Conservation (phyloP, 495 filamentous ascomycete species). For the Aspergillus affinis region DNA sequence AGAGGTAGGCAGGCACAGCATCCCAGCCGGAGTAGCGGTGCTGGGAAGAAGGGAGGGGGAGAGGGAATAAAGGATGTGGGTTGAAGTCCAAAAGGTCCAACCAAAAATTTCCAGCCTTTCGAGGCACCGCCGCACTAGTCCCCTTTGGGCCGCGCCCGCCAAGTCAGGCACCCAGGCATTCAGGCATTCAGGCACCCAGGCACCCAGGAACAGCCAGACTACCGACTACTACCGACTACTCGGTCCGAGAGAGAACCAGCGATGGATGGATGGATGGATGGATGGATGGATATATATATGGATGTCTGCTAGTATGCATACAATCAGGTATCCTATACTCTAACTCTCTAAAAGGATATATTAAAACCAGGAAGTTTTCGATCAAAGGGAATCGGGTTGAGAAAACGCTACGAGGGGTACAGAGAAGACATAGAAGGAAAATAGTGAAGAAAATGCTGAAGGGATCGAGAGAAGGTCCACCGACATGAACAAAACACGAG, state of each 20-base stretch:
- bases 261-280: too few relatives aligned
- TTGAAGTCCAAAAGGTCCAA: slow-evolving; percentile 14
- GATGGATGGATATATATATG: too few relatives aligned
- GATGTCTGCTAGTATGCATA: background rate
- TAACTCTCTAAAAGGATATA: background rate
- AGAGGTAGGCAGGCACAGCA: slow-evolving; percentile 19
- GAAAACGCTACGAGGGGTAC: background rate
- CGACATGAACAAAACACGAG: background rate
- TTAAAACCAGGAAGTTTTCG: background rate
- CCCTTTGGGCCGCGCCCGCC: background rate
- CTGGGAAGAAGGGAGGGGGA: slow-evolving; percentile 14
- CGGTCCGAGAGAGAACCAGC: background rate
- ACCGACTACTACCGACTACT: background rate
- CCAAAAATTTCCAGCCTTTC: slow-evolving; percentile 15
- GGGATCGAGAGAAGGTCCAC: background rate
- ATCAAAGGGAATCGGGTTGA: background rate
- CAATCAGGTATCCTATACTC: background rate
- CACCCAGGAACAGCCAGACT: background rate
- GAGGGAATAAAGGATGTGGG: slow-evolving; percentile 9
- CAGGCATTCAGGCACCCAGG: slow-evolving; percentile 13
- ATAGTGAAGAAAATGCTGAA: background rate
- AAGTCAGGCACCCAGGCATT: background rate
- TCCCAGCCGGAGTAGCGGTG: slow-evolving; percentile 15
- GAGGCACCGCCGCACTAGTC: slow-evolving; percentile 10
- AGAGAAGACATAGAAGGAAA: background rate